Percentiles rank a stretch among this genome's conserved stretches.
phyloP scores from a whole-genome alignment of 495 filamentous ascomycete genomes.

The Xylaria scruposa region DNA sequence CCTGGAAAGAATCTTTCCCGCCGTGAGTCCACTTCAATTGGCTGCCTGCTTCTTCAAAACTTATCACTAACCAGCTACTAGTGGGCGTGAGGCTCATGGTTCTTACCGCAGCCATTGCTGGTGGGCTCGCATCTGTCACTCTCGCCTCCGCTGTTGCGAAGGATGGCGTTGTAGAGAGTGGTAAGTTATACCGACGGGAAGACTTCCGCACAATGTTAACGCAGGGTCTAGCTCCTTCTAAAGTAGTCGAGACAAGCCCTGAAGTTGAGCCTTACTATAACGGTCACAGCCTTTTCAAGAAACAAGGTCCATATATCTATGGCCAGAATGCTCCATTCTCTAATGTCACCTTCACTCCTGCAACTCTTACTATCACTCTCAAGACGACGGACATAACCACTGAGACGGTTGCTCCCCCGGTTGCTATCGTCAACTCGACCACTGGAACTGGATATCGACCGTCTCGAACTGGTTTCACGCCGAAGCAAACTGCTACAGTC shows the following conservation, averaged over 20 bases:
- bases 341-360: conserved; percentile 7
- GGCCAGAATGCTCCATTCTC: conserved; percentile 1
- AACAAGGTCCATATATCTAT: conserved; percentile 3
- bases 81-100: neutral
- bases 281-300: neutral
- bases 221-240: neutral
- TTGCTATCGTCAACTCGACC: neutral
- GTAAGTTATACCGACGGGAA: neutral
- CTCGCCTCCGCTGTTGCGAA: neutral
- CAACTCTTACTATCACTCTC: conserved; percentile 17
- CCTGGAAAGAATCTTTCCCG: neutral
- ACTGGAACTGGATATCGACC: neutral
- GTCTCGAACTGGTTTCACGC: neutral
- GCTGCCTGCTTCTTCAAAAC: too few relatives aligned
- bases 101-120: neutral
- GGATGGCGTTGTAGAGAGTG: neutral
- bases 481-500: neutral
- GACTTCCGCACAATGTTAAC: neutral
- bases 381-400: neutral
- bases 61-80: neutral
- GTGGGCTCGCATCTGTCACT: neutral
- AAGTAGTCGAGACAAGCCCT: too few relatives aligned
- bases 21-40: neutral
- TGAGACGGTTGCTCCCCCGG: neutral
- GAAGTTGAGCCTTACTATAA: neutral